These are phyloP conservation scores for Penicillium mononematosum DNA, from an alignment of 495 filamentous ascomycete genomes.

Conservation along the genomic window DNA sequence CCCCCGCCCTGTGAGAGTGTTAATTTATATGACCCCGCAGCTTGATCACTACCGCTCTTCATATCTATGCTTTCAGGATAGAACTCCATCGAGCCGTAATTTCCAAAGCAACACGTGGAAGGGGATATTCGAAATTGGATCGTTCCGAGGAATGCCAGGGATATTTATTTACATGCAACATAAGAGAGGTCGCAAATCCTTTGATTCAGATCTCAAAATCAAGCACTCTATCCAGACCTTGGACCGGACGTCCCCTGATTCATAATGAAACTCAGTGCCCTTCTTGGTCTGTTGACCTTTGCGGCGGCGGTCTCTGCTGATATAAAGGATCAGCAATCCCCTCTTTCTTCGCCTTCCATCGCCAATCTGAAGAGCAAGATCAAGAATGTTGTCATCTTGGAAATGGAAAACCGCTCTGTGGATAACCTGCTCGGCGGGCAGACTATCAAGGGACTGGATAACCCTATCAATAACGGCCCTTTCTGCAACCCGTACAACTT, in stretches of 20 bases:
- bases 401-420: slow-evolving; percentile 49
- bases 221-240: neutral
- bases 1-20: slow-evolving; percentile 1
- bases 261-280: slow-evolving; percentile 31
- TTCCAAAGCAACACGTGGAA: slow-evolving; percentile 8
- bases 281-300: slow-evolving; percentile 35
- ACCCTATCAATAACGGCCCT: slow-evolving; percentile 45
- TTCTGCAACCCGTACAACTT: slow-evolving; percentile 47
- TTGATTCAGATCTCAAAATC: neutral
- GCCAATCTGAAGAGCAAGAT: slow-evolving; percentile 41
- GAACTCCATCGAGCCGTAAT: neutral
- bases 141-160: slow-evolving; percentile 8
- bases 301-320: slow-evolving; percentile 31
- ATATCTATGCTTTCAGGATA: neutral
- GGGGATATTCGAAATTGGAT: neutral
- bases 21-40: slow-evolving; percentile 11
- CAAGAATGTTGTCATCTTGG: slow-evolving; percentile 48
- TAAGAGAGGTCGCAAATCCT: neutral
- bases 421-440: slow-evolving; percentile 48
- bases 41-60: neutral
- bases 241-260: neutral
- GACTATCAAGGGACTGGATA: slow-evolving; percentile 38
- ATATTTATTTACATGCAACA: neutral
- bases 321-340: slow-evolving; percentile 18
- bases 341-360: slow-evolving; percentile 27